phyloP scores from a whole-genome alignment of 2,329 filamentous ascomycete genomes.

The Trichophyton schoenleinii region DNA sequence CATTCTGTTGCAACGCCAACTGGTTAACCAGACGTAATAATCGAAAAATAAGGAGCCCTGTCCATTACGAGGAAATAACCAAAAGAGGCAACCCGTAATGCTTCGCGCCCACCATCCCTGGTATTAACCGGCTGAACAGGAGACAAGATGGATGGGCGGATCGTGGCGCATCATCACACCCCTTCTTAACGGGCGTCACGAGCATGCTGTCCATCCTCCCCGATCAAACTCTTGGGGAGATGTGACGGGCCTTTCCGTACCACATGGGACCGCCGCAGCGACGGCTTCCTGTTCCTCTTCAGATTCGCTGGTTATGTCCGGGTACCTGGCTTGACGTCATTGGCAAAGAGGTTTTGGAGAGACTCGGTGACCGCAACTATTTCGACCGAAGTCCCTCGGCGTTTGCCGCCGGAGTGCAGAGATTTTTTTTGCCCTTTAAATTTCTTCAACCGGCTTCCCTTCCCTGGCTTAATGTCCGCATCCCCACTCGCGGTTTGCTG shows the following conservation, averaged over 20 bases:
- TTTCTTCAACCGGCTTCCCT: too few species aligned
- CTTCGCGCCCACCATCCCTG: not conserved
- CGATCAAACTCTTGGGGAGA: not conserved
- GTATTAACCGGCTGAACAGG: not conserved
- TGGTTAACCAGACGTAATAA: not conserved
- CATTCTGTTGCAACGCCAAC: not conserved
- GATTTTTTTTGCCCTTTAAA: not conserved
- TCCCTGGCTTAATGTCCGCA: not conserved
- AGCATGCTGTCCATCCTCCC: not conserved
- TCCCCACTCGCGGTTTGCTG: not conserved
- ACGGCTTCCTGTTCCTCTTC: not conserved
- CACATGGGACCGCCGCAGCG: not conserved
- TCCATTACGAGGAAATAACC: not conserved
- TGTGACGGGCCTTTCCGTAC: not conserved
- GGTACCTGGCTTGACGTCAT: not conserved
- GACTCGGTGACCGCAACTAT: not conserved
- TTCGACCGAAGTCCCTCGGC: not conserved
- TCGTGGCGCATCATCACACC: not conserved
- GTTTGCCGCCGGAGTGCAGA: not conserved
- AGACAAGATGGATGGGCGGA: not conserved
- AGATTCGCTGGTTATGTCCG: not conserved
- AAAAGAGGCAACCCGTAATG: not conserved
- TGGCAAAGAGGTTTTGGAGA: not conserved
- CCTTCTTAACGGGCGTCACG: not conserved
- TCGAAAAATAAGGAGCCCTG: not conserved